phyloP scores from a whole-genome alignment of 2,329 filamentous ascomycete species.

The Fusarium citri region DNA sequence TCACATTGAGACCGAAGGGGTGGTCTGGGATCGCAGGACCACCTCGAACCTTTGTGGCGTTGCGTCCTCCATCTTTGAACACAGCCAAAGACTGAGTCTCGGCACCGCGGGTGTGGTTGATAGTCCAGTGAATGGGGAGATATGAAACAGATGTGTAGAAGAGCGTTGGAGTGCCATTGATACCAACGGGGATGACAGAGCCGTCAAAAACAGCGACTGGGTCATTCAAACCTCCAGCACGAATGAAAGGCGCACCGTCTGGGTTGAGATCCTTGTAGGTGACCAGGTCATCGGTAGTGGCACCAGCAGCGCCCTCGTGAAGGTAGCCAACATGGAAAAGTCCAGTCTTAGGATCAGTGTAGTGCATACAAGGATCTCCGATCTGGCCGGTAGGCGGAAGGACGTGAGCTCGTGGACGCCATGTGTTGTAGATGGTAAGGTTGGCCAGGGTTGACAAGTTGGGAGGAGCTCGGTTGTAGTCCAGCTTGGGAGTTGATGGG shows the following conservation, averaged over 20 bases:
- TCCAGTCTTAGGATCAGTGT: constrained; percentile 57
- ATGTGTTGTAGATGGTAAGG: constrained; percentile 49
- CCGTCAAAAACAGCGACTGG: constrained; percentile 56
- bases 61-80: constrained; percentile 51
- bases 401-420: constrained; percentile 54
- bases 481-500: constrained; percentile 36
- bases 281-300: constrained; percentile 57
- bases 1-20: constrained; percentile 42
- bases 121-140: constrained; percentile 59
- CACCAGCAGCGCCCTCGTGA: constrained; percentile 51
- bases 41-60: constrained; percentile 41
- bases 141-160: constrained; percentile 59
- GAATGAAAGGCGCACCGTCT: constrained; percentile 57
- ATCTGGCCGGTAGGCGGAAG: constrained; percentile 55
- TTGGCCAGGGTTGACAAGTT: constrained; percentile 55
- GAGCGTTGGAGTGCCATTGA: constrained; percentile 57
- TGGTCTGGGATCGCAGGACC: constrained; percentile 36
- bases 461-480: constrained; percentile 53
- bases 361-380: constrained; percentile 59
- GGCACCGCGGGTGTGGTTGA: constrained; percentile 57
- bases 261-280: constrained; percentile 53
- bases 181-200: constrained; percentile 56
- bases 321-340: constrained; percentile 59
- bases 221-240: constrained; percentile 48
- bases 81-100: constrained; percentile 60